Evolutionary conservation across 371 early-diverging fungal genomes (phyloP), one percentile per base, ranked within the genome.

Genomic region (Lichtheimia ornata): DNA sequence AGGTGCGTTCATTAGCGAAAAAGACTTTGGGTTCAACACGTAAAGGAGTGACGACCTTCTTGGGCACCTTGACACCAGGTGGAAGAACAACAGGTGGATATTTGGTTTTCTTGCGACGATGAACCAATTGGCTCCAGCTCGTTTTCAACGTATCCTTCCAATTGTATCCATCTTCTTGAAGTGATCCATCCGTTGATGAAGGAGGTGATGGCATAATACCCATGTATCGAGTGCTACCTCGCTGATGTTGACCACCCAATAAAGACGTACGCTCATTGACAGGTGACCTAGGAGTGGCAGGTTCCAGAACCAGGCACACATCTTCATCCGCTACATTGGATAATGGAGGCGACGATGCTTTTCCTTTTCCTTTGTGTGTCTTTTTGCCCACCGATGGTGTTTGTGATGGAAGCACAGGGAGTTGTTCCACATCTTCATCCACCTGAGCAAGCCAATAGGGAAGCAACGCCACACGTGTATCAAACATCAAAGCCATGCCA

Each of bases 1-100:
- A 99, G 1, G 99, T 99, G 53, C 99, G 87, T 78, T 99, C 99
- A 70, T 99, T 99, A 55, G 99, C 99, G 84, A 99, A 99, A 79
- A 92, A 99, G 14, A 98, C 98, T 78, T 99, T 99, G 51, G 99
- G 99, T 65, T 99, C 99, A 2, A 99, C 92, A n/a, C 98, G 89
- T 18, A 94, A 88, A 0, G 96, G 91, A 0, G 93, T 84, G 0
- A 87, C 84, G 18, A 95, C 89, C 62, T 84, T 82, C 67, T 87
- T 89, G 42, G 82, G 81, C 1, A 79, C 63, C 51, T 71, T 76
- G 52, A 76, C 80, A 25, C 85, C 84, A 9, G 84, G 79, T 35
- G 81, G 81, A 4, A 79, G 70, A 47, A 75, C 62, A 27, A 73
- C 79, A 53, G 58, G 47, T 9, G 47, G 47, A 22, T 47, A 11